Evolutionary conservation across 148 eudicot species (phyloP), one percentile per base, ranked within the genome.

Genomic region (Chenopodium quinoa): DNA sequence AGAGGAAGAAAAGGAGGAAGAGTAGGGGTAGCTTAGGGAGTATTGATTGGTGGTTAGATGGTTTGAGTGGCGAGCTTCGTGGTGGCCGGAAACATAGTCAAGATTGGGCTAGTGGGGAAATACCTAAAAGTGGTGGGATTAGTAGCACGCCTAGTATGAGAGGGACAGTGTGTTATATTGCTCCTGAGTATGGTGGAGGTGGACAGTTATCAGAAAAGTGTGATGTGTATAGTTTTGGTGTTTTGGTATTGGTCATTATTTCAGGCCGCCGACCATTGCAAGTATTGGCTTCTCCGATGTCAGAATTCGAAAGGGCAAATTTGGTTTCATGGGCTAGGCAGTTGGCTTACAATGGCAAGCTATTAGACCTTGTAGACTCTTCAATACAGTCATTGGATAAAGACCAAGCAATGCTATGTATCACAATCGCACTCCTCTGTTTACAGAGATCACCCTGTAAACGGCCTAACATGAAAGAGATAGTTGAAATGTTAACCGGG

Each of bases 101-200:
- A 75, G 98, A 95, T 87, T 93, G 87, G 86, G 87, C 89, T 9
- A 89, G 86, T 78, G 93, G 92, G 12, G 98, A 91, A 4, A 84
- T 95, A 67, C 98, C 92, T 2, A 95, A 93, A 75, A 95, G 98
- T 81, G 94, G 98, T 40, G 97, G 97, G 23, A 87, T 95, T 68
- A 92, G 99, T 80, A 93, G 97, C 77, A 95, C 99, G 9, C 99
- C 99, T 7, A 95, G 99, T 86, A 95, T 95, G 99, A 89, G 99
- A 83, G 99, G 99, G 6, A 95, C 99, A 63, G 94, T 95, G 46
- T 95, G 99, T 82, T 95, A 95, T 76, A 89, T 95, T 76, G 99
- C 99, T 7, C 99, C 99, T 0, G 99, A 95, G 78, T 93, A 90
- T 66, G 92, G 95, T 71, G 94, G 92, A 19, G 94, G 97, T 20